Evolutionary conservation across 495 filamentous ascomycete species (phyloP), one percentile per base, ranked within the genome.

Genomic region (Neurospora hispaniola): DNA sequence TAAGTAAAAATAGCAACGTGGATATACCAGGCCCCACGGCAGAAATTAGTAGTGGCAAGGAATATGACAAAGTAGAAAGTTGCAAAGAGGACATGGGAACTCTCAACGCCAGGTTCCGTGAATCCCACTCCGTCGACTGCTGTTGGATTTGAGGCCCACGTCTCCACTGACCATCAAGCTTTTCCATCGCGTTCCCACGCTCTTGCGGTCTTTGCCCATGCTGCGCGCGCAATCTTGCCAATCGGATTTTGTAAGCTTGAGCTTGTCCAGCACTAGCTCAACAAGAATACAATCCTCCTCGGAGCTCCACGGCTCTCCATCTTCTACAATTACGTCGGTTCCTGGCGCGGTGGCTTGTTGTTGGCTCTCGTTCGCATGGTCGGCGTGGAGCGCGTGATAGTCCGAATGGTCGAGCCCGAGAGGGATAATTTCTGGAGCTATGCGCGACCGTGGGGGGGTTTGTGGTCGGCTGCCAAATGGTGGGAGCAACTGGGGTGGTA

Each of bases 181-280:
- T 80, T 89, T 89, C 91, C 91, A 94, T 77, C 92, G 81, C 70
- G 84, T 83, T 31, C 90, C 90, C n/a, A 93, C 82, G 73, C 88
- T 90, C 23, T 84, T 83, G n/a, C 88, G 81, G 76, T 91, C 89
- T 78, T 89, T 91, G 27, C 88, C 88, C 72, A 94, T 84, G 74
- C 83, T 87, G 62, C 87, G 84, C 71, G 92, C 92, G 81, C 92
- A 94, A 72, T 94, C 91, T 68, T 93, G 90, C 92, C 91, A 94
- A 72, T 94, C 91, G 71, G 84, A 86, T 79, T 89, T 90, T 54
- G 88, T 88, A 35, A 94, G 88, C 74, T 88, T 88, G 69, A 94
- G 86, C 78, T 93, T 94, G 77, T 91, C 89, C 3, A 94, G 84
- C 42, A 94, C 91, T 39, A 93, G 82, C 77, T 92, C 88, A 35